Evolutionary conservation across 257 asterid genomes (phyloP), one percentile per base, ranked within the genome.

Genomic region (Forsythia suspensa): DNA sequence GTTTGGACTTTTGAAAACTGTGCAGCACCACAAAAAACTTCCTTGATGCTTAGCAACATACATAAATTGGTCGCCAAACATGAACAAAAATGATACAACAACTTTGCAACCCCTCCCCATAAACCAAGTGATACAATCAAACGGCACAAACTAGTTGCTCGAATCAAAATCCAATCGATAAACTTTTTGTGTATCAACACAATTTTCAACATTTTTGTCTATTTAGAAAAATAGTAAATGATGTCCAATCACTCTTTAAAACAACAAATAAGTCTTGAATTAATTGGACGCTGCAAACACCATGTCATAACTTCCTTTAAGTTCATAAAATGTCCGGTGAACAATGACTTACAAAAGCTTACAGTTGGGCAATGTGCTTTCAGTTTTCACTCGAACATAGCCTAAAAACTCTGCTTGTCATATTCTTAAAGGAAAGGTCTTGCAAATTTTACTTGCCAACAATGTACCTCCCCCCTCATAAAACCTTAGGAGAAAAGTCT

Each of bases 371-470:
- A 20, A 63, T 24, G 70, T 24, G 18, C 18, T 63, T 63, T 10
- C 16, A 8, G 6, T 63, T 63, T 34, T 24, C 10, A 63, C 70
- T 63, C 39, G 3, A 63, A 21, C 37, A 24, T 24, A 63, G 7
- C 37, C 15, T 55, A 55, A 55, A 55, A 63, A 63, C 36, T 18
- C 37, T 7, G 13, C 68, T 61, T 61, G 70, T 63, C 15, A 63
- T 63, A 63, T 21, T 3, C 39, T 9, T 21, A 9, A 63, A 4
- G 10, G 70, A 38, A 61, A 63, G 66, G 36, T 57, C 66, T 77
- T 37, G 51, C 70, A 69, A 77, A 55, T 61, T 57, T 18, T 57
- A 77, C 48, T 72, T 69, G 42, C 48, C 34, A 76, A 71, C 70
- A 74, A 16, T 63, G 39, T 63, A 9, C 38, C 38, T 10, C 46